Base-by-base conservation (phyloP, 2,329 filamentous ascomycete genomes). In the Zarea fungicola region DNA sequence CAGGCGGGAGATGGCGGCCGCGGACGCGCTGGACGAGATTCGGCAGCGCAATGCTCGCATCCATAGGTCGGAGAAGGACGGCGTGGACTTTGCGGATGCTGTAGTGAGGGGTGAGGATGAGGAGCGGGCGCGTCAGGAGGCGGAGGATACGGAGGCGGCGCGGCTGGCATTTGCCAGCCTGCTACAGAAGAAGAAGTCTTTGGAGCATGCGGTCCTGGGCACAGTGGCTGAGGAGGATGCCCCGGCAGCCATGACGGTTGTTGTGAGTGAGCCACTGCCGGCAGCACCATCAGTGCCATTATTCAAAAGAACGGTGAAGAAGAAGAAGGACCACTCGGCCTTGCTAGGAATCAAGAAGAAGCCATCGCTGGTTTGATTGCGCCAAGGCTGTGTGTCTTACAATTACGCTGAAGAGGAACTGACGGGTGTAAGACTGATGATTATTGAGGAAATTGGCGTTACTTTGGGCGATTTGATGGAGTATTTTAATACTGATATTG, bases 21-120 rank as follows among this genome's bases (percentile, higher is more conserved):
- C 93, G 2, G 93, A 99, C 72, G 92, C 91, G 7, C 71, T 99
- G 48, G 93, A 99, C 66, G 91, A 96, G 70, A 96, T 99, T 50
- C 77, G 92, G 49, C 92, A 88, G 45, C 75, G 92, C 55, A 99
- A 99, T 69, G 93, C 93, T 7, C 77, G 90, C 54, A 83, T 93
- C 42, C 89, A 95, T 66, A 78, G 87, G 55, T 85, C 84, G 8
- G 80, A 82, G 49, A 81, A 82, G 60, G 83, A 89, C 52, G 82
- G 81, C 3, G 73, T 81, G 4, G 81, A 84, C 49, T 79, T 81
- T 18, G 69, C 73, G 10, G 76, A 80, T 6, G 73, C 76, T 4
- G 72, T 81, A 1, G 71, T 76, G 47, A 63, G 72, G n/a, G 62
- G 70, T 5, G 73, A 75, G 40, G 82, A 85, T 42, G 75, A 80